A percentile compares a stretch with the other conserved stretches of the same genome.
phyloP scores from a whole-genome alignment of 73 alveolate genomes.

The Breviolum minutum region DNA sequence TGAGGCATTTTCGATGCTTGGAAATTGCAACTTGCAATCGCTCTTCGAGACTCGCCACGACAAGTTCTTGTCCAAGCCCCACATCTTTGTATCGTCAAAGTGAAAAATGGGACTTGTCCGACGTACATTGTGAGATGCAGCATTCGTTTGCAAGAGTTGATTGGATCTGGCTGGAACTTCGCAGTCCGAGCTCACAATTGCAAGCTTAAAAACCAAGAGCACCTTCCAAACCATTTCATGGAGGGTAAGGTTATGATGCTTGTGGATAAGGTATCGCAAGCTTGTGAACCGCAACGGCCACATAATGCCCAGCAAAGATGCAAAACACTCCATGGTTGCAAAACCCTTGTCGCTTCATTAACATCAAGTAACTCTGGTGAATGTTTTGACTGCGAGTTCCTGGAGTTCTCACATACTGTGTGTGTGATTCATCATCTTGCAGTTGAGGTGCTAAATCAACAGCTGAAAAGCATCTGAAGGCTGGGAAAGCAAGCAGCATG shows the following conservation, averaged over 20 bases:
- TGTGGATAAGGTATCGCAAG: not conserved
- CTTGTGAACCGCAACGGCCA: not conserved
- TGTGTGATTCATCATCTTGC: too few species aligned
- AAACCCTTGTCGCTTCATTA: too few species aligned
- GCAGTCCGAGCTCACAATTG: not conserved
- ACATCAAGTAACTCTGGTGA: too few species aligned
- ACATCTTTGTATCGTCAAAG: slow-evolving; percentile 1
- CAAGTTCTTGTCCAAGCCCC: slow-evolving; percentile 28
- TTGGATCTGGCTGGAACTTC: not conserved
- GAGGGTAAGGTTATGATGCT: not conserved
- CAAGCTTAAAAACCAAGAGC: not conserved
- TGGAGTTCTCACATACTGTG: too few species aligned
- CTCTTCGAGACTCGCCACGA: not conserved
- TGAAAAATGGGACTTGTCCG: not conserved
- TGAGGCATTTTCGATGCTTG: not conserved
- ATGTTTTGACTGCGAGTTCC: too few species aligned
- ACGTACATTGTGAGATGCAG: not conserved
- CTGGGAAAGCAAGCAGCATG: not conserved
- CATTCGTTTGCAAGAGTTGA: not conserved
- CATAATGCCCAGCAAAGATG: too few species aligned
- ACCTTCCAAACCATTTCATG: slow-evolving; percentile 14
- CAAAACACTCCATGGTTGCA: too few species aligned
- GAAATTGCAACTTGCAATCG: slow-evolving; percentile 13
- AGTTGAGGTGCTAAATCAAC: not conserved
- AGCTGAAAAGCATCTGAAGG: not conserved